phyloP scores from a whole-genome alignment of 352 stramenopile species.

The Globisporangium viniferum region DNA sequence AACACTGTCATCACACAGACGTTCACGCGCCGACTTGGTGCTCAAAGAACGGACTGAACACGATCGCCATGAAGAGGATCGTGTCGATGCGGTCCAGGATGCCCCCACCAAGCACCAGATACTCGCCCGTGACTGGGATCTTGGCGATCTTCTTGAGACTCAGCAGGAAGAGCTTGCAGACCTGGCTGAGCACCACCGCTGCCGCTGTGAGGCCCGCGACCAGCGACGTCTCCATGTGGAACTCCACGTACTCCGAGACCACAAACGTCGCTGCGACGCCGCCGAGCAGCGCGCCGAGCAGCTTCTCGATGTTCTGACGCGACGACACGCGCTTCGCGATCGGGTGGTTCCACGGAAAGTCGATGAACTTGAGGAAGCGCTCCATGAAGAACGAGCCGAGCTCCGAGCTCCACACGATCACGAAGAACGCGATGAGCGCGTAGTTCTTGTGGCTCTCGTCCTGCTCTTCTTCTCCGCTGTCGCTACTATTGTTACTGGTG shows the following conservation, averaged over 20 bases:
- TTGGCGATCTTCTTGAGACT: slow-evolving; percentile 65
- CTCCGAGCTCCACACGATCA: slow-evolving; percentile 56
- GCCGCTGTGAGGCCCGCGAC: slow-evolving; percentile 30
- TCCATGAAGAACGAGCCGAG: slow-evolving; percentile 50
- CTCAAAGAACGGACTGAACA: slow-evolving; percentile 53
- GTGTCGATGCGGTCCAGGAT: slow-evolving; percentile 59
- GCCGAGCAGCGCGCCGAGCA: slow-evolving; percentile 41
- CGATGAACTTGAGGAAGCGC: slow-evolving; percentile 37
- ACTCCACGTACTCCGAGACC: slow-evolving; percentile 29
- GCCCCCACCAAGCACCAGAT: slow-evolving; percentile 43
- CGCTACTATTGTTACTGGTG: slow-evolving; percentile 17
- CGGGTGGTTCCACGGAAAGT: slow-evolving; percentile 59
- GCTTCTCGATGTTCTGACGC: slow-evolving; percentile 57
- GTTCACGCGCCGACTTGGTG: slow-evolving; percentile 17
- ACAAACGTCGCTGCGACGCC: slow-evolving; percentile 33
- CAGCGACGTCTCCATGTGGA: slow-evolving; percentile 29
- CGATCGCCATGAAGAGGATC: slow-evolving; percentile 52
- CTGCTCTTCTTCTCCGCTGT: neutral
- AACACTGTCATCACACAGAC: neutral
- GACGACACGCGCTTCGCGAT: slow-evolving; percentile 46
- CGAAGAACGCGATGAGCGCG: slow-evolving; percentile 41
- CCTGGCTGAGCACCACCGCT: slow-evolving; percentile 41
- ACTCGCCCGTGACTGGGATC: slow-evolving; percentile 37
- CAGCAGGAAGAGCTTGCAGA: slow-evolving; percentile 55
- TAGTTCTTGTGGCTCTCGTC: neutral